Base-by-base conservation (phyloP, 1,284 basidiomycete species). In the Ceratobasidium sp. region DNA sequence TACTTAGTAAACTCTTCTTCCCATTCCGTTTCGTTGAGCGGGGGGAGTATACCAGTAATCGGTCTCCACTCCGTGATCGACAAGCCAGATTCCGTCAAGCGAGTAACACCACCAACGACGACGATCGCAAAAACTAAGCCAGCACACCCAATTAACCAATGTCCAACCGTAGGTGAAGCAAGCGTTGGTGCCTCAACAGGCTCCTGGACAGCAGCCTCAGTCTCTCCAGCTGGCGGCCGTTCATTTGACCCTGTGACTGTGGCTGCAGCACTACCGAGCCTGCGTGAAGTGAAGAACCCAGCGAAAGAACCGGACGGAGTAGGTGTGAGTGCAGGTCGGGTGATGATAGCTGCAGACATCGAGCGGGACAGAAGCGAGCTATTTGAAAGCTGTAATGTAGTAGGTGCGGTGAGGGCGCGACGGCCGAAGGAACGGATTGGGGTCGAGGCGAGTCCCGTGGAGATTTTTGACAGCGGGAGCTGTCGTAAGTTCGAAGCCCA, bases 41-140 rank as follows among this genome's bases (percentile, higher is more conserved):
- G 98, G 19, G 97, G 95, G 19, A 96, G 82, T 73, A 96, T 87
- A 27, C 98, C 98, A 59, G 95, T 93, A 77, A 99, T 91, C 6
- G 97, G 96, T 75, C 91, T 90, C 98, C 98, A 99, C 86, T 99
- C 98, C 41, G 95, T 97, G 82, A 99, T 99, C 78, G 95, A 97
- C 76, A 99, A 86, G 5, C 98, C 98, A 29, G 96, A 98, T 84
- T 99, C 98, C 3, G 98, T 99, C 76, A 99, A 88, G 53, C 98
- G 92, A 1, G 98, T 99, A 67, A 99, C 89, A 11, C 97, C 98
- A 47, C 98, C 98, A 5, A 99, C 95, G 63, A 99, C 91, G 79
- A 99, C 92, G 82, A 99, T 95, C 31, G 90, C 90, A 79, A 98
- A 93, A 31, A 98, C 95, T 53, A 99, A 86, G 4, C 89, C 90